Evolutionary conservation across 2,329 filamentous ascomycete genomes (phyloP), one percentile per base, ranked within the genome.

Genomic region (Aspergillus hortae): DNA sequence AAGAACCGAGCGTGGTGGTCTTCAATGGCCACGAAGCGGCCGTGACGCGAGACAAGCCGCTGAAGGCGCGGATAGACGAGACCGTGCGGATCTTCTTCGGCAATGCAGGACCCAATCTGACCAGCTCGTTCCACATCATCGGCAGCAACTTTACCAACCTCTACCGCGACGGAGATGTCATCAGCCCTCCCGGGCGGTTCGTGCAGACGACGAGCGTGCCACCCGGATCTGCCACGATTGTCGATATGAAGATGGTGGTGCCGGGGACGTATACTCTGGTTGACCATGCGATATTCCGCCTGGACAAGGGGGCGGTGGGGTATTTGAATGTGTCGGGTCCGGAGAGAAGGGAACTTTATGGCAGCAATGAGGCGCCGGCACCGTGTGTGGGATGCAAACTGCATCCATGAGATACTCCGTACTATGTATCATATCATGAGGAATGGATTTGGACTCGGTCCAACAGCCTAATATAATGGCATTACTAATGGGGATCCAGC

Each of bases 11-110:
- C 33, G 59, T 63, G 2, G 60, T 70, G 10, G 62, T 67, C 1
- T 69, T 70, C 56, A 70, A 70, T 47, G 67, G 67, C 7, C 59
- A 59, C 44, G 67, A 70, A 49, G 61, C 62, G 0, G 65, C 67
- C 3, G 44, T 68, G 21, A 69, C 67, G 10, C 62, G 67, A 32
- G 40, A 42, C 19, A 54, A 54, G 4, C 67, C 67, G 2, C 61
- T 70, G 17, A 69, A 68, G 48, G 64, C 64, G 3, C 56, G 52
- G 2, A 53, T 58, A 2, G 62, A 62, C 14, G 66, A 70, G 49
- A 62, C 58, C 4, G 59, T 69, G 1, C 66, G 67, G n/a, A 60
- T 70, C 33, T 70, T 67, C 57, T 70, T 70, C 42, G 67, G 67
- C 3, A 70, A 70, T 46, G 66, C 65, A 0, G 67, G 67, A 0